A percentile compares a stretch with the other conserved stretches of the same genome.
Evolutionary conservation across 2,329 filamentous ascomycete genomes (phyloP).

Genomic region (Diaporthe caulivora): DNA sequence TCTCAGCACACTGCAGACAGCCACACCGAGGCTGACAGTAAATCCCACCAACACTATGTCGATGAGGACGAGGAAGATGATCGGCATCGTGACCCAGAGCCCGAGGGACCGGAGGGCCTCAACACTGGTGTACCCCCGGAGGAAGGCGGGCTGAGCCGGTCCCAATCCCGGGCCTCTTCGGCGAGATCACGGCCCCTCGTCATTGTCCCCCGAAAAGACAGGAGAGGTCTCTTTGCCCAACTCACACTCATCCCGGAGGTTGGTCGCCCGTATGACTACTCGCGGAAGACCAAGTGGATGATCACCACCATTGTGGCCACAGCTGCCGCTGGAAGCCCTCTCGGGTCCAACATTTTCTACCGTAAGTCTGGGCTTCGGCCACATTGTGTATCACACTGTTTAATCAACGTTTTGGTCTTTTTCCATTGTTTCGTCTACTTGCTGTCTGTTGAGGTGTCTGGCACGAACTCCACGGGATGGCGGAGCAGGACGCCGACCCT

Average conservation of each 20-base stretch:
- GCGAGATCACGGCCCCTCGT: constrained; percentile 52
- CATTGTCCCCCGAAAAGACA: constrained; percentile 59
- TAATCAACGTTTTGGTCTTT: no score
- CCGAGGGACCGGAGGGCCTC: constrained; percentile 35
- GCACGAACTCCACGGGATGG: no score
- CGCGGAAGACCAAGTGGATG: constrained; percentile 82
- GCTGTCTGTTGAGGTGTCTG: no score
- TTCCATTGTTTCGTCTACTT: no score
- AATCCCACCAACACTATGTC: background rate
- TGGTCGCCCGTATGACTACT: constrained; percentile 80
- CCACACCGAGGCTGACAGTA: constrained; percentile 5
- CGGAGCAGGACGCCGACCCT: background rate
- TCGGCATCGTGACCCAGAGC: constrained; percentile 36
- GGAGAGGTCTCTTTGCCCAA: constrained; percentile 79
- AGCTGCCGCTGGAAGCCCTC: constrained; percentile 81
- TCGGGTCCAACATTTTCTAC: constrained; percentile 88
- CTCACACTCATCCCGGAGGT: constrained; percentile 84
- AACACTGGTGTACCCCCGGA: constrained; percentile 31
- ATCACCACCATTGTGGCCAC: constrained; percentile 83
- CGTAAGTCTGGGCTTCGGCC: no score
- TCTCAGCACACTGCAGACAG: constrained; percentile 26
- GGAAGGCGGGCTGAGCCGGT: constrained; percentile 19
- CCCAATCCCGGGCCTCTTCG: constrained; percentile 53
- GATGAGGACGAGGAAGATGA: constrained; percentile 36
- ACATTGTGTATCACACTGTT: no score